phyloP scores from a whole-genome alignment of 805 yeast species.

The Metschnikowia baotianmanensis region DNA sequence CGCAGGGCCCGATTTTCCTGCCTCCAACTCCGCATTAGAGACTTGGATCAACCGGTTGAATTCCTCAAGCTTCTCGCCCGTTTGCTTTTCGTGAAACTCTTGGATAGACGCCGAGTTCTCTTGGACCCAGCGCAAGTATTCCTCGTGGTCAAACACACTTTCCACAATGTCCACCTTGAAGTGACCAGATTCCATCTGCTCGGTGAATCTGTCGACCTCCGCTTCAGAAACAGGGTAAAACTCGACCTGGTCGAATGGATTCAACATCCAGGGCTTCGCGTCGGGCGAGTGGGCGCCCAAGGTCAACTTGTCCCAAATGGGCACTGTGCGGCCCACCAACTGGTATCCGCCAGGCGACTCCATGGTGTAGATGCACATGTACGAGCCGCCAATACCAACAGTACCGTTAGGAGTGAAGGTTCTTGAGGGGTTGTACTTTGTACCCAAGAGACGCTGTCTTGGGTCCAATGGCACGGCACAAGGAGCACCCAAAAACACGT shows the following conservation, averaged over 20 bases:
- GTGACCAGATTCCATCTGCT: constrained; percentile 76
- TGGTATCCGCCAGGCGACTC: constrained; percentile 99
- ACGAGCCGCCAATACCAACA: constrained; percentile 98
- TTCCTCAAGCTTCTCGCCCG: constrained; percentile 81
- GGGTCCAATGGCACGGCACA: constrained; percentile 99
- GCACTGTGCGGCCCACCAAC: constrained; percentile 92
- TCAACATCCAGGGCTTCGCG: constrained; percentile 80
- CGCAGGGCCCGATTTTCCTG: constrained; percentile 44
- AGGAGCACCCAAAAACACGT: constrained; percentile 96
- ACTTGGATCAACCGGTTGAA: constrained; percentile 80
- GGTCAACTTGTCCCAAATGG: constrained; percentile 94
- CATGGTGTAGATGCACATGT: constrained; percentile 98
- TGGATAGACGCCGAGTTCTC: constrained; percentile 71
- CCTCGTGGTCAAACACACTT: constrained; percentile 75
- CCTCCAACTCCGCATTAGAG: constrained; percentile 70
- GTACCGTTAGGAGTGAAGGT: constrained; percentile 95
- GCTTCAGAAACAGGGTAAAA: constrained; percentile 89
- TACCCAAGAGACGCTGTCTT: constrained; percentile 85
- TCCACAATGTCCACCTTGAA: constrained; percentile 74
- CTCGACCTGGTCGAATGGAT: constrained; percentile 92
- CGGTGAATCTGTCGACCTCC: constrained; percentile 69
- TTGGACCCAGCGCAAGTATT: constrained; percentile 76
- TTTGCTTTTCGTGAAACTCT: constrained; percentile 61
- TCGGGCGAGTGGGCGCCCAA: constrained; percentile 61
- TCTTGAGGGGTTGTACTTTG: constrained; percentile 95